These are phyloP conservation scores for Chalciporus sphaerocephalus DNA, from an alignment of 768 basidiomycete species.

Conservation along the genomic window DNA sequence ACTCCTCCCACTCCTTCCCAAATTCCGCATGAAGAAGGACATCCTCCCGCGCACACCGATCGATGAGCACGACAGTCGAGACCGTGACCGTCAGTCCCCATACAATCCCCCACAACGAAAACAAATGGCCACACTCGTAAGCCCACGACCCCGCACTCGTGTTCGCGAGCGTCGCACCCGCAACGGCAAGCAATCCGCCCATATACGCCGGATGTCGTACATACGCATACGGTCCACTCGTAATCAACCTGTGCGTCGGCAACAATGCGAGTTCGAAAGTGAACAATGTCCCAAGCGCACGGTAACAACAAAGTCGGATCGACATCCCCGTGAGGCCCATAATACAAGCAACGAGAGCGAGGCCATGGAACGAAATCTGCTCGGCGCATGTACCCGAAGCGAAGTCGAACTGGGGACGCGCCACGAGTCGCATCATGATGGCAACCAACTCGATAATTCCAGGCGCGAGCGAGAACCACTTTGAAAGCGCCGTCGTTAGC, in stretches of 20 bases:
- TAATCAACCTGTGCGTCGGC: conserved; percentile 1
- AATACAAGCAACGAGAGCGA: conserved; percentile 3
- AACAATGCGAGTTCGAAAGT: conserved; percentile 34
- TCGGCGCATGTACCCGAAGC: conserved; percentile 4
- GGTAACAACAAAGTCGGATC: conserved; percentile 34
- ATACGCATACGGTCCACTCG: conserved; percentile 1
- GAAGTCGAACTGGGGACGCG: neutral
- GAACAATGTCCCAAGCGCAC: conserved; percentile 31
- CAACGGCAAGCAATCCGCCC: neutral
- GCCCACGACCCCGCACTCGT: neutral
- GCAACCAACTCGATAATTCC: neutral
- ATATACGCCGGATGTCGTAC: conserved; percentile 6
- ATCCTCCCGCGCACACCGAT: conserved; percentile 11
- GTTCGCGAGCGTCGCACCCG: neutral
- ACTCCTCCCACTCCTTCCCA: conserved; percentile 12
- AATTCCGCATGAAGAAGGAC: conserved; percentile 4
- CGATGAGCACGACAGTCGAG: neutral
- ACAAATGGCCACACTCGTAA: neutral
- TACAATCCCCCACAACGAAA: neutral
- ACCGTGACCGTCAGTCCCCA: neutral
- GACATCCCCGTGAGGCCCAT: conserved; percentile 23
- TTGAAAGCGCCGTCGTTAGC: neutral
- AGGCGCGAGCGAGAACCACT: conserved; percentile 4
- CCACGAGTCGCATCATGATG: neutral
- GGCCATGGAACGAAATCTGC: conserved; percentile 1